phyloP scores from a whole-genome alignment of 352 stramenopile species.

The Saprolegnia diclina region DNA sequence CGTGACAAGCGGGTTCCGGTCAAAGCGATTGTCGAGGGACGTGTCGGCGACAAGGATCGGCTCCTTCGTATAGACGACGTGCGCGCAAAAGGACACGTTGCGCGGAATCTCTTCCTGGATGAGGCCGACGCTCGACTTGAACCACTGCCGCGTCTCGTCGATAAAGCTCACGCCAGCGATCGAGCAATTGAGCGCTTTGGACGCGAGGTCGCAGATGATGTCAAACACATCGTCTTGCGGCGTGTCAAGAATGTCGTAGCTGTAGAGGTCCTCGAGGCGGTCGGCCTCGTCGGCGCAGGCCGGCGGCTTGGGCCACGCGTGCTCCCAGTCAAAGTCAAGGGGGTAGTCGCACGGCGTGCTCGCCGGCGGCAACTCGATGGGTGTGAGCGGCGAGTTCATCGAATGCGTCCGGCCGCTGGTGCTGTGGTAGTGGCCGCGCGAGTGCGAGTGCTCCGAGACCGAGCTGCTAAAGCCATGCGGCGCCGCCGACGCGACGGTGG shows the following conservation, averaged over 20 bases:
- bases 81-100: constrained; percentile 74
- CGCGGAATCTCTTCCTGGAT: constrained; percentile 78
- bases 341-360: constrained; percentile 13
- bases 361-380: not conserved
- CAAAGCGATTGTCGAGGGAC: constrained; percentile 77
- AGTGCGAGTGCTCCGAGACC: not conserved
- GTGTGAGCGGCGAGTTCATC: not conserved
- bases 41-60: constrained; percentile 85
- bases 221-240: constrained; percentile 7
- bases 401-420: not conserved
- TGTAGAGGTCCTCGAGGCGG: not conserved
- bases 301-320: constrained; percentile 21
- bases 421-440: not conserved
- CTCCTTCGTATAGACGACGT: constrained; percentile 81
- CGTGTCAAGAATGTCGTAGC: not conserved
- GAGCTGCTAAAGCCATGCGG: not conserved
- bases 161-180: constrained; percentile 79
- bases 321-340: constrained; percentile 19
- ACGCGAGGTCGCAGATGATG: constrained; percentile 34
- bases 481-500: not conserved
- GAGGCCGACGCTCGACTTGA: constrained; percentile 74
- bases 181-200: constrained; percentile 75
- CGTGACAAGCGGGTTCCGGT: constrained; percentile 77
- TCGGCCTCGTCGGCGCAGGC: constrained; percentile 2
- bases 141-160: constrained; percentile 81